Percentiles rank a stretch among this genome's conserved stretches.
Evolutionary conservation across 352 stramenopile genomes (phyloP).

Genomic region (Phytophthora pisi): DNA sequence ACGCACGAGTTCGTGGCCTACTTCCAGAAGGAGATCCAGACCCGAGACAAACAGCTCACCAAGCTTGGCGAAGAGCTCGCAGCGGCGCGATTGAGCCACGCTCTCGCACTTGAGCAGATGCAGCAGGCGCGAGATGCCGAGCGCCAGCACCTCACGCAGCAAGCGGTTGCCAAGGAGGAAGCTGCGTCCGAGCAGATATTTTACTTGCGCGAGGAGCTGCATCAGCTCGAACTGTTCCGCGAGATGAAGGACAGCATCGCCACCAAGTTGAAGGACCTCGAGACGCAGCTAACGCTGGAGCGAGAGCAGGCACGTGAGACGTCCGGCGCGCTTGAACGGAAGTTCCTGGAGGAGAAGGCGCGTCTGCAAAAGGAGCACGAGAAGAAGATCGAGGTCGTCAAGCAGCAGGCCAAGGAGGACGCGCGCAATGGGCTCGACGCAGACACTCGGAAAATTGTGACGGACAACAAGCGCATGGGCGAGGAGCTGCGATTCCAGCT

Average conservation of each 20-base stretch:
- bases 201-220: constrained; percentile 68
- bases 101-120: constrained; percentile 62
- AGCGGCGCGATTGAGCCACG: constrained; percentile 58
- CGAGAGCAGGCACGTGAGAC: constrained; percentile 58
- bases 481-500: constrained; percentile 94
- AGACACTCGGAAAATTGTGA: constrained; percentile 92
- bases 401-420: constrained; percentile 88
- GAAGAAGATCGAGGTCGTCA: constrained; percentile 85
- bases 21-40: constrained; percentile 93
- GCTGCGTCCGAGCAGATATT: constrained; percentile 60
- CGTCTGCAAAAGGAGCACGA: constrained; percentile 86
- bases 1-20: constrained; percentile 95
- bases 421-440: constrained; percentile 89
- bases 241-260: constrained; percentile 74
- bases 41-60: constrained; percentile 72
- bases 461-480: constrained; percentile 92
- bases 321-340: constrained; percentile 78
- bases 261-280: constrained; percentile 60
- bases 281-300: constrained; percentile 65
- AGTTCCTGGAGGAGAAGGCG: constrained; percentile 90
- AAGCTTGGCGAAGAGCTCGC: constrained; percentile 87
- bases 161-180: constrained; percentile 55
- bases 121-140: constrained; percentile 53
- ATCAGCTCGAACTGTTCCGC: constrained; percentile 68
- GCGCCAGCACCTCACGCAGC: constrained; percentile 52